Evolutionary conservation across 306 rosid genomes (phyloP).

Genomic region (Dryas drummondii): DNA sequence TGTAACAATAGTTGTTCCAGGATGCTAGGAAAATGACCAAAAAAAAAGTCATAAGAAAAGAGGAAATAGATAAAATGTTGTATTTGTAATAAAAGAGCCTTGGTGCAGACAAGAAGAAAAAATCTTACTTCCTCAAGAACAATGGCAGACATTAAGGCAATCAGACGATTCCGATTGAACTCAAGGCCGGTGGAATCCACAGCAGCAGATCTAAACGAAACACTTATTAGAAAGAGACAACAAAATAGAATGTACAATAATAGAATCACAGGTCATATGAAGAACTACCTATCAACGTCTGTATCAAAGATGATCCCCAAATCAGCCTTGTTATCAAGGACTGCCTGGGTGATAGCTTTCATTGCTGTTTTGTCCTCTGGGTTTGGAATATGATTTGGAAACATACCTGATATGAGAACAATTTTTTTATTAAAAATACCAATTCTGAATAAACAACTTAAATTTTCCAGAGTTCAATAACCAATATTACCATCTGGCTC

Average conservation of each 20-base stretch:
- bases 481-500: constrained; percentile 88
- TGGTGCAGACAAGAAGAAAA: constrained; percentile 6
- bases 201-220: constrained; percentile 85
- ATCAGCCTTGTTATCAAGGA: constrained; percentile 87
- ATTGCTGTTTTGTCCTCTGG: constrained; percentile 98
- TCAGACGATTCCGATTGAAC: constrained; percentile 85
- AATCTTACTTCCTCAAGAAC: constrained; percentile 84
- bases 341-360: constrained; percentile 92
- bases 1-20: constrained; percentile 91
- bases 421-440: constrained; percentile 10
- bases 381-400: constrained; percentile 94
- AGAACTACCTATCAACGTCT: constrained; percentile 78
- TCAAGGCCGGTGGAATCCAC: constrained; percentile 86
- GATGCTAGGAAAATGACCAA: constrained; percentile 54
- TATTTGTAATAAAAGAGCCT: constrained; percentile 13
- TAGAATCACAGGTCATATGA: constrained; percentile 12
- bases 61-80: neutral
- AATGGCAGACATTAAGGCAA: constrained; percentile 95
- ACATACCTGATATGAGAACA: constrained; percentile 62
- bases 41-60: neutral
- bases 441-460: constrained; percentile 8
- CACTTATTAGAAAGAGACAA: constrained; percentile 21
- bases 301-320: constrained; percentile 97
- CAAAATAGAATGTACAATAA: neutral
- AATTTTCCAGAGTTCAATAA: constrained; percentile 20